Conservation (phyloP, 768 basidiomycete genomes). For the Ramaria sp. region DNA sequence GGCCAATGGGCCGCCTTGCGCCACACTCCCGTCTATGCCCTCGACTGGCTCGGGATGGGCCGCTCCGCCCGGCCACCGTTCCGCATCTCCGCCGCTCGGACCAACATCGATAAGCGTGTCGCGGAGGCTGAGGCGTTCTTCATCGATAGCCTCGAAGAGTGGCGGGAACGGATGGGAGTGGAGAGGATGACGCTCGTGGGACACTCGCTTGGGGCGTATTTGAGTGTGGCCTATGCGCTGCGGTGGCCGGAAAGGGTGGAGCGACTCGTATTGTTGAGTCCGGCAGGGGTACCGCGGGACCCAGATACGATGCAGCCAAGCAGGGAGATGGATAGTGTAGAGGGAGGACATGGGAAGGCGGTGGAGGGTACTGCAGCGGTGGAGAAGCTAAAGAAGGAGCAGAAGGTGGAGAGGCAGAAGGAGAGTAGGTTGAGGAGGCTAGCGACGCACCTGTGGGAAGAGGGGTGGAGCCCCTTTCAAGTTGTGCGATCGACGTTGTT, state of each 20-base stretch:
- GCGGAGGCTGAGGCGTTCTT: conserved; percentile 86
- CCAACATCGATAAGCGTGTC: conserved; percentile 62
- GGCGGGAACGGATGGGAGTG: conserved; percentile 68
- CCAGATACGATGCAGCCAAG: conserved; percentile 45
- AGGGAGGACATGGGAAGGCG: conserved; percentile 16
- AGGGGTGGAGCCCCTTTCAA: conserved; percentile 88
- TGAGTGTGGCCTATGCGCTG: conserved; percentile 81
- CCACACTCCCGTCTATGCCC: conserved; percentile 63
- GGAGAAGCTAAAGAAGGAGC: conserved; percentile 38
- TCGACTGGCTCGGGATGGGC: conserved; percentile 98
- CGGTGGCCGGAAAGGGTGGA: conserved; percentile 74
- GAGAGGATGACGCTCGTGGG: conserved; percentile 85
- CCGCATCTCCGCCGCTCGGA: conserved; percentile 53
- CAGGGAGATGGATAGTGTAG: conserved; percentile 35
- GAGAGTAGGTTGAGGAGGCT: conserved; percentile 45
- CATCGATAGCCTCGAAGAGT: conserved; percentile 83
- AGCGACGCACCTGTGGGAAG: conserved; percentile 79
- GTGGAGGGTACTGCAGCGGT: conserved; percentile 36
- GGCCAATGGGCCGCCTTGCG: conserved; percentile 61
- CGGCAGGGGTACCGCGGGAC: conserved; percentile 82
- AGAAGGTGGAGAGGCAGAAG: conserved; percentile 36
- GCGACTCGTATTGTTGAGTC: conserved; percentile 78
- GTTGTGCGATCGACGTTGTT: conserved; percentile 69
- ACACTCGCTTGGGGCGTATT: conserved; percentile 83
- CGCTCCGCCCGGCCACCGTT: conserved; percentile 81